phyloP scores from a whole-genome alignment of 202 grass and related monocot genomes.

The Setaria italica region DNA sequence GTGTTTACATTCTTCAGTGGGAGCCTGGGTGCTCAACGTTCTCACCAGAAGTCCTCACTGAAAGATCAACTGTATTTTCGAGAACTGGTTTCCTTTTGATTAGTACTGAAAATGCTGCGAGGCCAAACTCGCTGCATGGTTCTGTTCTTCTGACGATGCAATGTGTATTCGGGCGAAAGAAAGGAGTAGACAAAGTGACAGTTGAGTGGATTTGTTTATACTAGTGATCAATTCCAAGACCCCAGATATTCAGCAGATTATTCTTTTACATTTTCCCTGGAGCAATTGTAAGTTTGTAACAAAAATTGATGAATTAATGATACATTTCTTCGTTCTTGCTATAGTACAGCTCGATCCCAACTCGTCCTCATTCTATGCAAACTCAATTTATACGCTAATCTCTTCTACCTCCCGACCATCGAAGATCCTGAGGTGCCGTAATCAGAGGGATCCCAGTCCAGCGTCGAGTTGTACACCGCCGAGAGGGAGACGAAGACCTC shows the following conservation, averaged over 20 bases:
- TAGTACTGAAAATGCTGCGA: background rate
- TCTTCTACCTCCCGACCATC: slow-evolving; percentile 44
- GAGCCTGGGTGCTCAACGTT: background rate
- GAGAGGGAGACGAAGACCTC: slow-evolving; percentile 70
- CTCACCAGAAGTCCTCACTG: background rate
- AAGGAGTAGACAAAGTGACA: background rate
- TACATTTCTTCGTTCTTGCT: background rate
- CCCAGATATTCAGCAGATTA: background rate
- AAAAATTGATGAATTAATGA: background rate
- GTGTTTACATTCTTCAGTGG: background rate
- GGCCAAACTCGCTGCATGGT: background rate
- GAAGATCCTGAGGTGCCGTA: slow-evolving; percentile 61
- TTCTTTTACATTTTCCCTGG: background rate
- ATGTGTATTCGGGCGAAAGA: background rate
- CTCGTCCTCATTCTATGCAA: background rate
- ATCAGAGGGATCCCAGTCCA: slow-evolving; percentile 74
- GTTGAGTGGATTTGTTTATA: background rate
- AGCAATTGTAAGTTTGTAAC: background rate
- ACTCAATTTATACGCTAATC: too few species aligned
- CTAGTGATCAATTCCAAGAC: background rate
- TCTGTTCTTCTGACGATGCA: background rate
- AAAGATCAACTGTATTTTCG: background rate
- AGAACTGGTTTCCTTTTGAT: background rate
- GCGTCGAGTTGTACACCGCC: slow-evolving; percentile 70
- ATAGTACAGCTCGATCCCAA: background rate